phyloP scores from a whole-genome alignment of 805 yeast species.

The Nakazawaea wyomingensis region DNA sequence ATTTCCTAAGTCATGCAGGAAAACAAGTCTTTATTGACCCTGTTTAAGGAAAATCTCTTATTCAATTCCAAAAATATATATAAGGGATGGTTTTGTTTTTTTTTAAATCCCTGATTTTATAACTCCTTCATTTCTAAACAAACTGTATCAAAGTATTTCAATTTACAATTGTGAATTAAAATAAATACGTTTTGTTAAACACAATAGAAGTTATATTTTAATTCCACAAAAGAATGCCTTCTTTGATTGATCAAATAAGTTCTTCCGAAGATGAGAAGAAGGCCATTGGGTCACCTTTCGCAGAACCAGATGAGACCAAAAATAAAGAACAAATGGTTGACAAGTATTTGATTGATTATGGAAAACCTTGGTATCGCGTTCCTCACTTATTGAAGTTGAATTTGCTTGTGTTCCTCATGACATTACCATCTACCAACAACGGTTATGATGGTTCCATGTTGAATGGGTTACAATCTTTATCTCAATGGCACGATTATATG shows the following conservation, averaged over 20 bases:
- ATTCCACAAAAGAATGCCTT: not conserved
- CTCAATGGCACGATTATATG: conserved; percentile 30
- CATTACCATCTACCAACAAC: conserved; percentile 42
- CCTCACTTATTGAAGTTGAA: conserved; percentile 33
- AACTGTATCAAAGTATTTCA: too few relatives aligned
- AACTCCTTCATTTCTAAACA: too few relatives aligned
- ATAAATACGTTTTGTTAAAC: too few relatives aligned
- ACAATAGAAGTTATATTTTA: too few relatives aligned
- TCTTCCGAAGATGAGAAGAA: not conserved
- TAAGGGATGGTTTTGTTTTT: too few relatives aligned
- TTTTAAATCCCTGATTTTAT: too few relatives aligned
- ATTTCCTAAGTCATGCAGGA: too few relatives aligned
- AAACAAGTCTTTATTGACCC: too few relatives aligned
- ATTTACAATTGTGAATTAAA: too few relatives aligned
- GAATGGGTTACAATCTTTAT: conserved; percentile 40
- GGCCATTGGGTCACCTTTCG: not conserved
- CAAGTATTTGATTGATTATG: conserved; percentile 17
- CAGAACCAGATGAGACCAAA: not conserved
- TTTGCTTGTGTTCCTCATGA: conserved; percentile 30
- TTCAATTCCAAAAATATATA: too few relatives aligned
- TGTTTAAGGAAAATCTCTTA: too few relatives aligned
- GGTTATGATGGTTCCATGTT: conserved; percentile 43
- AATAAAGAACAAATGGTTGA: conserved; percentile 1
- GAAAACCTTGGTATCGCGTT: conserved; percentile 29
- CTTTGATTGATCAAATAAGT: not conserved